Evolutionary conservation across 208 protist species (phyloP).

Genomic region (Acanthamoeba pearcei): DNA sequence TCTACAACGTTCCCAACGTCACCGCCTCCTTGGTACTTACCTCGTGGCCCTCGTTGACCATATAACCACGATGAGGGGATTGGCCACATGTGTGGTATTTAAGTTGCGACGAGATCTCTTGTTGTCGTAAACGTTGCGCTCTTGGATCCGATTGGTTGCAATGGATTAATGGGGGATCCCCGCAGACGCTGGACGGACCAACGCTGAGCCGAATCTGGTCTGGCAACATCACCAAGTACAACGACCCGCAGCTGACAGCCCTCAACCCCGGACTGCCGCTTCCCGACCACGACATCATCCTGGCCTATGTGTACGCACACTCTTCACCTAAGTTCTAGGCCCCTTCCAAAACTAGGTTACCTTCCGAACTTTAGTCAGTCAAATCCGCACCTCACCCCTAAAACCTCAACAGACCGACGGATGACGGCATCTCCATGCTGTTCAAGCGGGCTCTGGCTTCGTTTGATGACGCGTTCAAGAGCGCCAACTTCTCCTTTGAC

Average conservation of each 20-base stretch:
- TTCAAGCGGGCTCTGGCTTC: slow-evolving; percentile 60
- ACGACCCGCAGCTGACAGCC: background rate
- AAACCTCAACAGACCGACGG: background rate
- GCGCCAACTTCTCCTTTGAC: slow-evolving; percentile 58
- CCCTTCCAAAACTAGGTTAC: background rate
- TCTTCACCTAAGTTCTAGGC: no score
- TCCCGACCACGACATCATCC: slow-evolving; percentile 5
- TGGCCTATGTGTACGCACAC: background rate
- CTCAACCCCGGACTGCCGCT: background rate
- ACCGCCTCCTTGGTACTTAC: slow-evolving; percentile 1
- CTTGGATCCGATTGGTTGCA: background rate
- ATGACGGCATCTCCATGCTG: slow-evolving; percentile 1
- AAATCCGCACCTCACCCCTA: no score
- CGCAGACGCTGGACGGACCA: slow-evolving; percentile 10
- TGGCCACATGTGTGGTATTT: no score
- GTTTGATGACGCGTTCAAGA: slow-evolving; percentile 16
- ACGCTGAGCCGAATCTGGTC: slow-evolving; percentile 52
- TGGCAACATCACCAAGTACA: slow-evolving; percentile 57
- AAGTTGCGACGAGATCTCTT: no score
- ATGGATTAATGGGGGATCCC: background rate
- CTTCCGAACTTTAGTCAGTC: background rate
- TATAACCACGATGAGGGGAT: no score
- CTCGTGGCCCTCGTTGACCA: no score
- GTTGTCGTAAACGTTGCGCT: background rate
- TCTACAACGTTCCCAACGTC: slow-evolving; percentile 34